Evolutionary conservation across 345 rosid species (phyloP), one percentile per base, ranked within the genome.

Genomic region (Hibiscus trionum): DNA sequence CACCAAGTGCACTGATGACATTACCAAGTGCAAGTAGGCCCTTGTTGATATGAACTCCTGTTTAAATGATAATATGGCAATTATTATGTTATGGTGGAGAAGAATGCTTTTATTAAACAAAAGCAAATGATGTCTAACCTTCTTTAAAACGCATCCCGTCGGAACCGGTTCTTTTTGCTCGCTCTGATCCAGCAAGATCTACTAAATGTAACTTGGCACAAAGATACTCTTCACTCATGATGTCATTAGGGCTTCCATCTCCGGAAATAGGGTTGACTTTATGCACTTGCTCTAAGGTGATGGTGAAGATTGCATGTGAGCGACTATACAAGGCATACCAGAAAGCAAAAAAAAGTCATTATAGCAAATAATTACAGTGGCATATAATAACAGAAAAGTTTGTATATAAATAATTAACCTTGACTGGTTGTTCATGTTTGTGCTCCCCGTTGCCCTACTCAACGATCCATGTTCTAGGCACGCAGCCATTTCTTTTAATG

Each of bases 1-100:
- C 99, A 65, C 99, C 99, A 11, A 95, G 94, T 39, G 99, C 99
- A 73, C 99, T 95, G 73, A 95, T 95, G 69, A 95, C 99, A 77
- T 95, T 95, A 74, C 99, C 99, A 72, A 95, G 99, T 33, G 99
- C 99, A 78, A 95, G 97, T 70, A 95, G 98, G 66, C 99, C 99
- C 84, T 83, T 90, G 56, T 95, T 95, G 75, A 95, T 95, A 86
- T 95, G 99, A 76, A 95, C 93, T 71, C 99, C 99, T 95, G 83
- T 71, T 67, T 72, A 73, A 74, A 77, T 63, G 46, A 79, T 37
- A 66, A 77, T 78, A 69, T 24, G 70, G 37, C 67, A 71, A 35
- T 74, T 50, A 63, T 47, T 58, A 56, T 68, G 76, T 35, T 19
- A 27, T 69, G 19, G 77, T 44, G 49, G 58, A 63, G 65, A 73